A percentile compares a stretch with the other conserved stretches of the same genome.
These are phyloP conservation scores for Helotiales sp. DNA, from an alignment of 2,329 filamentous ascomycete species.

Conservation along the genomic window DNA sequence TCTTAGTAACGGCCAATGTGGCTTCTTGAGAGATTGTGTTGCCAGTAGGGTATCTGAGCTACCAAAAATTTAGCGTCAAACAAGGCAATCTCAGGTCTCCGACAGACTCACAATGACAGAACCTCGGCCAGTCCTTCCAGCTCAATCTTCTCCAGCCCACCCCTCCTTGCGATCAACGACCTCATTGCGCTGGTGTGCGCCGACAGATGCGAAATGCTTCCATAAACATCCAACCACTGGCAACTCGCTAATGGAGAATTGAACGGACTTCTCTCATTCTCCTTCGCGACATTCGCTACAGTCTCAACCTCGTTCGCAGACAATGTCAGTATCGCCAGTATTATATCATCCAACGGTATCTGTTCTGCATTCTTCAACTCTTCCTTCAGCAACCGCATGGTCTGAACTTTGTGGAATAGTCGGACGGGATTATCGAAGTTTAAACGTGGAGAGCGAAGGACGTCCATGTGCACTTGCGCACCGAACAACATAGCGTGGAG, in stretches of 20 bases:
- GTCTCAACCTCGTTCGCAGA: constrained; percentile 14
- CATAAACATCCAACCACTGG: constrained; percentile 21
- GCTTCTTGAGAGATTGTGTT: constrained; percentile 10
- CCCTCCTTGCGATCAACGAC: constrained; percentile 8
- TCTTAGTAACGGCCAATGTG: constrained; percentile 11
- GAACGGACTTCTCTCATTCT: constrained; percentile 11
- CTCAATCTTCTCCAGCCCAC: constrained; percentile 15
- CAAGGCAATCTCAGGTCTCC: not conserved
- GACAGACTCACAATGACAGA: constrained; percentile 11
- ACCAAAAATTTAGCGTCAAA: not conserved
- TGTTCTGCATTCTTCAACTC: constrained; percentile 9
- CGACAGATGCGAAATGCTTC: constrained; percentile 12
- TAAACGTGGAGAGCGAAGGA: constrained; percentile 6
- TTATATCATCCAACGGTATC: constrained; percentile 10
- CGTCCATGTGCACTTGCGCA: constrained; percentile 9
- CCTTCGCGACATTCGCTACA: not conserved
- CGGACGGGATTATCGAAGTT: constrained; percentile 8
- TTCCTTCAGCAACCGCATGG: constrained; percentile 12
- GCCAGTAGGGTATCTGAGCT: constrained; percentile 16
- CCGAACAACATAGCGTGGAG: constrained; percentile 15
- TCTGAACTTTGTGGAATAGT: constrained; percentile 15
- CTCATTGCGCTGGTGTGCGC: constrained; percentile 12
- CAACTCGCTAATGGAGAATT: constrained; percentile 8
- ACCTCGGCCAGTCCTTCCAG: constrained; percentile 16
- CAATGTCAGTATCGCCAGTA: constrained; percentile 12